Conservation (phyloP, 2,329 filamentous ascomycete genomes). For the Talaromyces sp. region DNA sequence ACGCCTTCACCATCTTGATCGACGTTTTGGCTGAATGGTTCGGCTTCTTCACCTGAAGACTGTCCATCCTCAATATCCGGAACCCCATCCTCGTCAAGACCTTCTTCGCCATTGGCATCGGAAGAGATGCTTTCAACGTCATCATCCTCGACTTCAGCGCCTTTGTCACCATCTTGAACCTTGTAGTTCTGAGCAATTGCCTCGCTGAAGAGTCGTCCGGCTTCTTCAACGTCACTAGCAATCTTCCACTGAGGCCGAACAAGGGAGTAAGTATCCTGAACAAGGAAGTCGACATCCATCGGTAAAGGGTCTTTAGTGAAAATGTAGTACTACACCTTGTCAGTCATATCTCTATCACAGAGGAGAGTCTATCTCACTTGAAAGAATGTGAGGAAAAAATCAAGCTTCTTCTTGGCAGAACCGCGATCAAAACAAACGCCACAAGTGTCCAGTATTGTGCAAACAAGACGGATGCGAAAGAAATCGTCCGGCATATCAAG, state of each 20-base stretch:
- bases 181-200: constrained; percentile 90
- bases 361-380: constrained; percentile 52
- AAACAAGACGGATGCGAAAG: constrained; percentile 87
- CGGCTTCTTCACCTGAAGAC: constrained; percentile 46
- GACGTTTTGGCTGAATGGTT: constrained; percentile 42
- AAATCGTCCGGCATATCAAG: constrained; percentile 90
- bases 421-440: constrained; percentile 95
- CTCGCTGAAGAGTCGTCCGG: constrained; percentile 74
- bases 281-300: constrained; percentile 95
- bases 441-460: constrained; percentile 87
- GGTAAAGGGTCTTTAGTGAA: constrained; percentile 82
- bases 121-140: constrained; percentile 64
- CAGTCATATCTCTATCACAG: not conserved
- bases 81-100: constrained; percentile 56
- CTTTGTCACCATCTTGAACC: constrained; percentile 64
- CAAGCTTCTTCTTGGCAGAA: constrained; percentile 89
- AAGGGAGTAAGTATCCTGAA: constrained; percentile 83
- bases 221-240: constrained; percentile 73
- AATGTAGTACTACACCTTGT: constrained; percentile 72
- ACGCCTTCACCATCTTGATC: constrained; percentile 46
- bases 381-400: constrained; percentile 95
- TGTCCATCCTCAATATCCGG: constrained; percentile 53
- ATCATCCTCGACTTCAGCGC: constrained; percentile 69
- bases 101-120: constrained; percentile 76
- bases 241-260: constrained; percentile 92